Evolutionary conservation across 768 basidiomycete species (phyloP).

Genomic region (Cubamyces sp.): DNA sequence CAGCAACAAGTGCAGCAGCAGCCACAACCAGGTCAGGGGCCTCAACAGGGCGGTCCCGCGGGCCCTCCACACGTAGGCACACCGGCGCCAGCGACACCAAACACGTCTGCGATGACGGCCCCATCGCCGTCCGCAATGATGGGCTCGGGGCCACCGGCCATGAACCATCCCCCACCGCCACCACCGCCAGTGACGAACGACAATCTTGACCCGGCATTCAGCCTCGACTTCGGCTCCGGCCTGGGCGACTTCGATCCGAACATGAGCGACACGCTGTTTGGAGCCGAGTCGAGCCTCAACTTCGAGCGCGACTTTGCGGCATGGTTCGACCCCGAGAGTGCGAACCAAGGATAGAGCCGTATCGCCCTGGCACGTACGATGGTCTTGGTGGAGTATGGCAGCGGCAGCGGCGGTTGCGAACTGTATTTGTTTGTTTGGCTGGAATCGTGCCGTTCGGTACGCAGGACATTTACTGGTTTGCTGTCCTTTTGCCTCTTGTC

Average conservation of each 20-base stretch:
- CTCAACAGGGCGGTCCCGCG: constrained; percentile 21
- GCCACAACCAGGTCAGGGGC: constrained; percentile 13
- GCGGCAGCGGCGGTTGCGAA: not conserved
- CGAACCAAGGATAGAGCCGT: not conserved
- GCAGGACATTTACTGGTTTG: constrained; percentile 8
- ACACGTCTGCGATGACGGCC: constrained; percentile 38
- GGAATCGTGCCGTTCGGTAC: not conserved
- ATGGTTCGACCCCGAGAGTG: constrained; percentile 65
- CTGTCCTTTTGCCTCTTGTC: not conserved
- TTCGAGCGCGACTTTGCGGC: constrained; percentile 78
- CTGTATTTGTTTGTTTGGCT: not conserved
- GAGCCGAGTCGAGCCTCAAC: constrained; percentile 42
- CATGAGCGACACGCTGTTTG: constrained; percentile 34
- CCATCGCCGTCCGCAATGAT: constrained; percentile 43
- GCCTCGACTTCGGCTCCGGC: constrained; percentile 44
- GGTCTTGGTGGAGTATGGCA: not conserved
- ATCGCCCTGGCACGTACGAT: not conserved
- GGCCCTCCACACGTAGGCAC: constrained; percentile 27
- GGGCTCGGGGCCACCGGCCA: constrained; percentile 29
- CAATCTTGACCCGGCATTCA: constrained; percentile 20
- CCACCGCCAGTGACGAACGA: constrained; percentile 28
- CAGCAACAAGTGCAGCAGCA: constrained; percentile 1
- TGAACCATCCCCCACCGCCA: constrained; percentile 26
- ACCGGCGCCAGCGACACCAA: constrained; percentile 43
- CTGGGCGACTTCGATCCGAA: constrained; percentile 45